These are phyloP conservation scores for Vanderwaltozyma tropicalis DNA, from an alignment of 805 yeast species.

Conservation along the genomic window DNA sequence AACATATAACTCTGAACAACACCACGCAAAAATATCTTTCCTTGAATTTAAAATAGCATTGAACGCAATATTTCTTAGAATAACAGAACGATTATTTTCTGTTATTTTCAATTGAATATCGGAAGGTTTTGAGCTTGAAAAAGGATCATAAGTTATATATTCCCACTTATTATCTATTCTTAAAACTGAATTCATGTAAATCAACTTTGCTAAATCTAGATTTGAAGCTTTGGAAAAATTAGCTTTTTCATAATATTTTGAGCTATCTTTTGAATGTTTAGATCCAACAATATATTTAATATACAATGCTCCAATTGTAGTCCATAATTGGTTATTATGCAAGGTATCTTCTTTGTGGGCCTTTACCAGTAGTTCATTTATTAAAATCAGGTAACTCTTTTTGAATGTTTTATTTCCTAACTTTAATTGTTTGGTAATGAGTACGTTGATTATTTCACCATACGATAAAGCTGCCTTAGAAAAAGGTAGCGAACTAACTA, in stretches of 20 bases:
- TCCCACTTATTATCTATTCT: not conserved
- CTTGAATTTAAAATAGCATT: slow-evolving; percentile 11
- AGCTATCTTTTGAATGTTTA: not conserved
- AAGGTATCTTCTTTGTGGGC: slow-evolving; percentile 17
- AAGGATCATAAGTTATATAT: slow-evolving; percentile 15
- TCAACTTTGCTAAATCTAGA: slow-evolving; percentile 16
- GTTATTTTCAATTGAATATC: slow-evolving; percentile 12
- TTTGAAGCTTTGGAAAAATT: not conserved
- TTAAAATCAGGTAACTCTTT: slow-evolving; percentile 6
- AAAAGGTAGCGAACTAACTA: slow-evolving; percentile 12
- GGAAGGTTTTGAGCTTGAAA: slow-evolving; percentile 11
- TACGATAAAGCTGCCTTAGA: slow-evolving; percentile 10
- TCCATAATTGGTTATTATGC: slow-evolving; percentile 17
- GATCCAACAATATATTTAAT: slow-evolving; percentile 7
- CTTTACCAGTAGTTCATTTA: slow-evolving; percentile 12
- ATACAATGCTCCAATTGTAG: slow-evolving; percentile 16
- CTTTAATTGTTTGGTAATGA: slow-evolving; percentile 12
- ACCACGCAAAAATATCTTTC: slow-evolving; percentile 20
- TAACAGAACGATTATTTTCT: slow-evolving; percentile 13
- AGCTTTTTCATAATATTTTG: slow-evolving; percentile 7
- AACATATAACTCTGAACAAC: slow-evolving; percentile 14
- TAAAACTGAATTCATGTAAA: slow-evolving; percentile 10
- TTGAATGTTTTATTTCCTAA: slow-evolving; percentile 3
- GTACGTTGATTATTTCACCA: slow-evolving; percentile 11
- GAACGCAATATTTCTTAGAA: slow-evolving; percentile 19